Percentiles rank a stretch among this genome's conserved stretches.
Evolutionary conservation across 495 filamentous ascomycete genomes (phyloP).

Genomic region (Penicillium canescens): DNA sequence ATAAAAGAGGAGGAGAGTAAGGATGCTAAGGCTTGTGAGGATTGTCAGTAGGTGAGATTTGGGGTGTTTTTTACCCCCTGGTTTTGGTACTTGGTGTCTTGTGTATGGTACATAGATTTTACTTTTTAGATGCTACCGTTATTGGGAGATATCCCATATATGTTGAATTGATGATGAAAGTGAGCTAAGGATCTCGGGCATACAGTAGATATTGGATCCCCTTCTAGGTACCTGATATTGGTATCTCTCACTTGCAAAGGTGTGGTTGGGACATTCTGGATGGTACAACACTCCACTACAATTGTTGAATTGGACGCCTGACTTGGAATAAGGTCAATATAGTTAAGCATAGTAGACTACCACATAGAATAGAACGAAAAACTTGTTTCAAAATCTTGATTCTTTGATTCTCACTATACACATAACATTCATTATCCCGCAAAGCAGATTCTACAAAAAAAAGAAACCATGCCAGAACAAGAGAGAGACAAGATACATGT

Average conservation of each 20-base stretch:
- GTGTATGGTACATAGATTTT: neutral
- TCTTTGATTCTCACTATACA: constrained; percentile 4
- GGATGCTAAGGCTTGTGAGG: constrained; percentile 39
- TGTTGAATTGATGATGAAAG: too few species aligned
- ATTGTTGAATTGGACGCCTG: too few species aligned
- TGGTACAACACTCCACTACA: too few species aligned
- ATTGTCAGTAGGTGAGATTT: constrained; percentile 37
- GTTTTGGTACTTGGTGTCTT: neutral
- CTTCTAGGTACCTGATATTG: too few species aligned
- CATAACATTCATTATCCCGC: constrained; percentile 19
- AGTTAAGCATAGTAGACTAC: neutral
- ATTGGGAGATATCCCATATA: too few species aligned
- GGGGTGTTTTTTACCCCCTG: neutral
- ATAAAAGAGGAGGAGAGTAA: constrained; percentile 1
- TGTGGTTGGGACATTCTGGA: too few species aligned
- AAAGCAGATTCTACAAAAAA: constrained; percentile 11
- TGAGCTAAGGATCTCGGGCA: too few species aligned
- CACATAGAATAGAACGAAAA: neutral
- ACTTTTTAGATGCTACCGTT: neutral
- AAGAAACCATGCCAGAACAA: neutral
- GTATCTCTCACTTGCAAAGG: too few species aligned
- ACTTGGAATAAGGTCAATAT: too few species aligned
- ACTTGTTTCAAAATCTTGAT: too few species aligned
- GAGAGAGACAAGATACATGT: neutral
- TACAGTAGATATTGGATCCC: too few species aligned